These are phyloP conservation scores for Xylaria castorea DNA, from an alignment of 495 filamentous ascomycete genomes.

Conservation along the genomic window DNA sequence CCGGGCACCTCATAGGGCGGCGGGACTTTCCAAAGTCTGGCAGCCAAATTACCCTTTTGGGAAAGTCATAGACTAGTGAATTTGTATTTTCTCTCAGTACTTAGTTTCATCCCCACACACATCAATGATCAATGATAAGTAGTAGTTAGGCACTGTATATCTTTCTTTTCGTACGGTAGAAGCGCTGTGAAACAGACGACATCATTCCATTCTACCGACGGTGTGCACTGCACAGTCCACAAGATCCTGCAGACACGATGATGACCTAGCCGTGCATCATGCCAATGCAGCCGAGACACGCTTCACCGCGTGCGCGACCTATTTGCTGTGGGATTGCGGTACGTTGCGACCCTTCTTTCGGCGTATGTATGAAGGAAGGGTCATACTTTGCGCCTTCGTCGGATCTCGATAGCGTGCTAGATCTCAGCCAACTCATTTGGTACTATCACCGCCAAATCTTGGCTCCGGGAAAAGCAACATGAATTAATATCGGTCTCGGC, in stretches of 20 bases:
- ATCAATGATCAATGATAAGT: not conserved
- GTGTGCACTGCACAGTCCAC: slow-evolving; percentile 16
- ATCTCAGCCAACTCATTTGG: not conserved
- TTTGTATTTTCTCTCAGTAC: slow-evolving; percentile 6
- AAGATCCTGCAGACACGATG: slow-evolving; percentile 25
- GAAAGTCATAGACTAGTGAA: slow-evolving; percentile 19
- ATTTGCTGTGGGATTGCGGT: not conserved
- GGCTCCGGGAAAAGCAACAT: slow-evolving; percentile 23
- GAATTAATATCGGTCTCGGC: slow-evolving; percentile 4
- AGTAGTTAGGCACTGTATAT: not conserved
- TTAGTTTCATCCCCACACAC: slow-evolving; percentile 7
- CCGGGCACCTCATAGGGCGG: slow-evolving; percentile 10
- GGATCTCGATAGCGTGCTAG: slow-evolving; percentile 1
- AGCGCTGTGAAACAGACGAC: not conserved
- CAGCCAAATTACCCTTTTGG: slow-evolving; percentile 20
- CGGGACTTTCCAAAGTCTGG: slow-evolving; percentile 7
- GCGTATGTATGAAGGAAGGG: slow-evolving; percentile 7
- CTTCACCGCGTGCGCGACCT: slow-evolving; percentile 24
- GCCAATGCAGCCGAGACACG: slow-evolving; percentile 29
- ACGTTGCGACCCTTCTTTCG: slow-evolving; percentile 15
- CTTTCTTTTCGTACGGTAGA: slow-evolving; percentile 5
- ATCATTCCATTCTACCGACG: slow-evolving; percentile 6
- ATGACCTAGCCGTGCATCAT: slow-evolving; percentile 25
- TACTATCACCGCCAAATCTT: slow-evolving; percentile 20
- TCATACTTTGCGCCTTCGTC: slow-evolving; percentile 27